phyloP scores from a whole-genome alignment of 2,329 filamentous ascomycete genomes.

The Talaromyces piceae region DNA sequence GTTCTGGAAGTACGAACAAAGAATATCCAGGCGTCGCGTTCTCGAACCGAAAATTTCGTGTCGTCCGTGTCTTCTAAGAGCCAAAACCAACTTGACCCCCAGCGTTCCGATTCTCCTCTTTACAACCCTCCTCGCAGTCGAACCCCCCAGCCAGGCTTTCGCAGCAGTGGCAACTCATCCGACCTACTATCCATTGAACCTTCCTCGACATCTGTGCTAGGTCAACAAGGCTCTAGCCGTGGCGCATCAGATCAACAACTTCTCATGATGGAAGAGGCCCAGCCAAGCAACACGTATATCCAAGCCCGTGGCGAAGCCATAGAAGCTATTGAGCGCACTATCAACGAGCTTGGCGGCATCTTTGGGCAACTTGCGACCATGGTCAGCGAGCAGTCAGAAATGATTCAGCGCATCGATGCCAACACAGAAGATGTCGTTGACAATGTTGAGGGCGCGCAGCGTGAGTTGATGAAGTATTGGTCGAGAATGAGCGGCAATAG shows the following conservation, averaged over 20 bases:
- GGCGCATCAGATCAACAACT: slow-evolving; percentile 75
- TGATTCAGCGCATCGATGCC: slow-evolving; percentile 94
- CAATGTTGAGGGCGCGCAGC: slow-evolving; percentile 93
- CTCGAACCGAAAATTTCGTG: slow-evolving; percentile 93
- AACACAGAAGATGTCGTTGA: slow-evolving; percentile 98
- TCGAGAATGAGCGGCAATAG: slow-evolving; percentile 85
- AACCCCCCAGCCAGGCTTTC: slow-evolving; percentile 51
- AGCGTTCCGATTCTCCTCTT: slow-evolving; percentile 73
- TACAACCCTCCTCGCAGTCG: slow-evolving; percentile 71
- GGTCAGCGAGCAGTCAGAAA: slow-evolving; percentile 95
- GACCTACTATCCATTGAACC: slow-evolving; percentile 82
- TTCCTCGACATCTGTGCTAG: slow-evolving; percentile 41
- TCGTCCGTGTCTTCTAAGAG: slow-evolving; percentile 76
- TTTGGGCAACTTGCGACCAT: slow-evolving; percentile 93
- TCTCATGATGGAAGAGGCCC: slow-evolving; percentile 87
- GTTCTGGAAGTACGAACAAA: slow-evolving; percentile 93
- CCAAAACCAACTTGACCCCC: slow-evolving; percentile 54
- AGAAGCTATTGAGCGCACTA: slow-evolving; percentile 92
- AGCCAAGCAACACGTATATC: slow-evolving; percentile 79
- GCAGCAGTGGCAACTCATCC: slow-evolving; percentile 30
- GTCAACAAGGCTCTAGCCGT: slow-evolving; percentile 29
- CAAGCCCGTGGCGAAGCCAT: slow-evolving; percentile 92
- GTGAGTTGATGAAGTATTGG: slow-evolving; percentile 97
- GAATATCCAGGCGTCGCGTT: slow-evolving; percentile 91
- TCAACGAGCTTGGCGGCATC: slow-evolving; percentile 82